These are phyloP conservation scores for Cenchrus americanus DNA, from an alignment of 176 grass and related monocot species.

Conservation along the genomic window DNA sequence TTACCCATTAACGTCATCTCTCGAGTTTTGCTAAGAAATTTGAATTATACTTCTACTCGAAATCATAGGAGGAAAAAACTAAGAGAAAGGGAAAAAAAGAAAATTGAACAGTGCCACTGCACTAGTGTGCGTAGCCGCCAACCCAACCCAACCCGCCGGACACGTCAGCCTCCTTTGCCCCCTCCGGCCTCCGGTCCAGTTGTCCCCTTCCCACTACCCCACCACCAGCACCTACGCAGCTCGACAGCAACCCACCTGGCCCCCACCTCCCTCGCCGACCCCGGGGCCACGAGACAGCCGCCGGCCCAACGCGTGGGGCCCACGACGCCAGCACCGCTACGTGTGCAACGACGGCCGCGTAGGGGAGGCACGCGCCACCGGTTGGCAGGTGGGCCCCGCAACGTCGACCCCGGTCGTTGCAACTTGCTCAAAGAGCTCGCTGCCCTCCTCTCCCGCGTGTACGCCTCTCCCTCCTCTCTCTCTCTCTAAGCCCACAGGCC, in stretches of 20 bases:
- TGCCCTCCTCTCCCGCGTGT: conserved; percentile 21
- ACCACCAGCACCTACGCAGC: not conserved
- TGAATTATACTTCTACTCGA: not conserved
- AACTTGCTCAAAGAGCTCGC: conserved; percentile 26
- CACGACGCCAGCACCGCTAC: not conserved
- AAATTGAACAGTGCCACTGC: not conserved
- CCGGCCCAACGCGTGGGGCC: not conserved
- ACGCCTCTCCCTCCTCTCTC: conserved; percentile 26
- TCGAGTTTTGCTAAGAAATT: not conserved
- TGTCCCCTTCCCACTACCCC: not conserved
- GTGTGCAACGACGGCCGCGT: not conserved
- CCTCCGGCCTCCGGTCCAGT: conserved; percentile 19
- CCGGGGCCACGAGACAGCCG: not conserved
- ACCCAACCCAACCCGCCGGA: not conserved
- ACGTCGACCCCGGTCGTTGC: conserved; percentile 47
- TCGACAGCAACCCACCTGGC: not conserved
- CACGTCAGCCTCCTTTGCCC: conserved; percentile 14
- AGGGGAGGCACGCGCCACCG: not conserved
- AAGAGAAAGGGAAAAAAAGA: not conserved
- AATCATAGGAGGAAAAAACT: too few relatives aligned
- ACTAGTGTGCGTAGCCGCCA: conserved; percentile 12
- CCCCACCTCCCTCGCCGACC: not conserved
- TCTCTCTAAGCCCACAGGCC: not conserved
- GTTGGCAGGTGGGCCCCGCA: conserved; percentile 6
- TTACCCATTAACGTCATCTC: too few relatives aligned